Evolutionary conservation across 2,329 filamentous ascomycete species (phyloP).

Genomic region (Nigrospora sphaerica): DNA sequence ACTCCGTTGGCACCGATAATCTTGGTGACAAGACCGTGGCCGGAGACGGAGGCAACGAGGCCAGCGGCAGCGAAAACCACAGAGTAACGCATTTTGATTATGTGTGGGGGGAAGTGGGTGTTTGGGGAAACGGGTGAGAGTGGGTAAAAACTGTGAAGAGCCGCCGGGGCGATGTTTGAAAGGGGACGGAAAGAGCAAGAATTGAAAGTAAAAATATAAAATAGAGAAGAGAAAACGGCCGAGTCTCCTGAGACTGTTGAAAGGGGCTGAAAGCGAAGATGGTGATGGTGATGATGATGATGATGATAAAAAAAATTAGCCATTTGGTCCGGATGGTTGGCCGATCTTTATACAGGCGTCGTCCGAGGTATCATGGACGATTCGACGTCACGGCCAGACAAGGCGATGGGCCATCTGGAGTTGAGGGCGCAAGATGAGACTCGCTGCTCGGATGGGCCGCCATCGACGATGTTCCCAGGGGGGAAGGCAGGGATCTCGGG

Average conservation of each 20-base stretch:
- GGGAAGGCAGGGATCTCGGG: no score
- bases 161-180: slow-evolving; percentile 20
- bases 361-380: background rate
- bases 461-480: no score
- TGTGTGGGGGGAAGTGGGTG: slow-evolving; percentile 1
- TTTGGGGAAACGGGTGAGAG: background rate
- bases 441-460: no score
- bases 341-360: background rate
- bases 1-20: slow-evolving; percentile 24
- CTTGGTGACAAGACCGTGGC: slow-evolving; percentile 22
- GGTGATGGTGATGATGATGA: background rate
- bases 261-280: slow-evolving; percentile 2
- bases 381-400: no score
- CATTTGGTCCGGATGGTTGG: background rate
- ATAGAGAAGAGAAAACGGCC: background rate
- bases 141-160: slow-evolving; percentile 6
- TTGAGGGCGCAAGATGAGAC: no score
- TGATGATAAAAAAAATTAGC: background rate
- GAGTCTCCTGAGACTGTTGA: background rate
- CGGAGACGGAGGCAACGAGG: slow-evolving; percentile 17
- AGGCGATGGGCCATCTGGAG: no score
- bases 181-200: slow-evolving; percentile 6
- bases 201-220: background rate
- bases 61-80: slow-evolving; percentile 14
- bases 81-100: slow-evolving; percentile 21